Conservation (phyloP, 2,329 filamentous ascomycete species). For the Magnaporthales sp. region DNA sequence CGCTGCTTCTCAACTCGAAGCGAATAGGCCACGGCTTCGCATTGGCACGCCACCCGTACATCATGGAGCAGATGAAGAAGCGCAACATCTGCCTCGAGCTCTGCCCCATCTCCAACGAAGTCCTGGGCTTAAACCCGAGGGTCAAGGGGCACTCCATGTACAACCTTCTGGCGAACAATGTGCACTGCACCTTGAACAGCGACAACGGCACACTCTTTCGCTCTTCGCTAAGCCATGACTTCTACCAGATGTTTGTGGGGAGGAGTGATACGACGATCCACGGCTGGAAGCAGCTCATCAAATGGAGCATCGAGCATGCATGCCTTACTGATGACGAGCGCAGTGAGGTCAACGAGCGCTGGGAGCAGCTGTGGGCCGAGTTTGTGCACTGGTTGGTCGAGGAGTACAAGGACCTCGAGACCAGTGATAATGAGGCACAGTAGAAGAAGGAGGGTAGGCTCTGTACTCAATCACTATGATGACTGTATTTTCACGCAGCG, state of each 20-base stretch:
- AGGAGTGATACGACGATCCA: constrained; percentile 56
- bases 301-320: constrained; percentile 55
- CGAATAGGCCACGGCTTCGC: constrained; percentile 70
- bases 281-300: constrained; percentile 60
- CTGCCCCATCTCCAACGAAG: constrained; percentile 71
- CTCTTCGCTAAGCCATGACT: constrained; percentile 65
- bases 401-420: not conserved
- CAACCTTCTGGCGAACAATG: constrained; percentile 58
- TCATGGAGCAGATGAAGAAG: constrained; percentile 58
- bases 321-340: constrained; percentile 39
- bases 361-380: constrained; percentile 45
- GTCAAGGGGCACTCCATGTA: constrained; percentile 61
- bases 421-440: not conserved
- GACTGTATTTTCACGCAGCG: not conserved
- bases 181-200: constrained; percentile 66
- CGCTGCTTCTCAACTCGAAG: constrained; percentile 55
- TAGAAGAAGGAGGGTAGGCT: not conserved
- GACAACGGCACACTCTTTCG: constrained; percentile 68
- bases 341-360: constrained; percentile 34
- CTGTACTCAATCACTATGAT: not conserved
- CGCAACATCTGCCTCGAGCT: constrained; percentile 63
- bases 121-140: constrained; percentile 59
- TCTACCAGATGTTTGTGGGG: constrained; percentile 68
- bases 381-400: constrained; percentile 44
- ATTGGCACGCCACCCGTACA: constrained; percentile 53